Evolutionary conservation across 2,329 filamentous ascomycete genomes (phyloP).

Genomic region (Exophiala spinifera): DNA sequence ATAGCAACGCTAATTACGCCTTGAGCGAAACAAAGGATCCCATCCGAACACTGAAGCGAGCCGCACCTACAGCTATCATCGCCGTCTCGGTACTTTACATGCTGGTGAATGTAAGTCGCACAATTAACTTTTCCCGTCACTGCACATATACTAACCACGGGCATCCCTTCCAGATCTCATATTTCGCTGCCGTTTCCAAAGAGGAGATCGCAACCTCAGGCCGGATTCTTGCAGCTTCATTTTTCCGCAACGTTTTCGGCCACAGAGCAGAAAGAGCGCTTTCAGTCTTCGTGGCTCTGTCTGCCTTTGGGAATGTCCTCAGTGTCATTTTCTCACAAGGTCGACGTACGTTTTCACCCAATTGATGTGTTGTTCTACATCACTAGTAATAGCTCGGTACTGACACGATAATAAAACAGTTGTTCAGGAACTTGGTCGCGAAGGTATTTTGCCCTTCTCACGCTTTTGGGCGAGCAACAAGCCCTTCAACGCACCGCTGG

Average conservation of each 20-base stretch:
- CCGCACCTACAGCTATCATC: constrained; percentile 54
- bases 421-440: constrained; percentile 64
- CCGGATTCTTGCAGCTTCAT: constrained; percentile 54
- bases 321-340: constrained; percentile 56
- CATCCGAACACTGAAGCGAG: constrained; percentile 56
- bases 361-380: no score
- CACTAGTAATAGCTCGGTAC: constrained; percentile 28
- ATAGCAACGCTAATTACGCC: constrained; percentile 56
- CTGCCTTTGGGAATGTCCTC: constrained; percentile 56
- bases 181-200: constrained; percentile 58
- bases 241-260: constrained; percentile 58
- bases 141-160: neutral
- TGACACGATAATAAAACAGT: constrained; percentile 39
- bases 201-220: constrained; percentile 54
- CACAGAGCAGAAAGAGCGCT: constrained; percentile 42
- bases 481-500: constrained; percentile 55
- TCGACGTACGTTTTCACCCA: constrained; percentile 31
- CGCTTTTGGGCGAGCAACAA: constrained; percentile 67
- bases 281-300: constrained; percentile 50
- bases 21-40: constrained; percentile 58
- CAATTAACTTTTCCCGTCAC: no score
- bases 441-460: constrained; percentile 64
- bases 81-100: constrained; percentile 56
- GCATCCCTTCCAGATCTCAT: constrained; percentile 42
- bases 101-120: constrained; percentile 45